phyloP scores from a whole-genome alignment of 2,329 filamentous ascomycete genomes.

The Monosporascus sp. region DNA sequence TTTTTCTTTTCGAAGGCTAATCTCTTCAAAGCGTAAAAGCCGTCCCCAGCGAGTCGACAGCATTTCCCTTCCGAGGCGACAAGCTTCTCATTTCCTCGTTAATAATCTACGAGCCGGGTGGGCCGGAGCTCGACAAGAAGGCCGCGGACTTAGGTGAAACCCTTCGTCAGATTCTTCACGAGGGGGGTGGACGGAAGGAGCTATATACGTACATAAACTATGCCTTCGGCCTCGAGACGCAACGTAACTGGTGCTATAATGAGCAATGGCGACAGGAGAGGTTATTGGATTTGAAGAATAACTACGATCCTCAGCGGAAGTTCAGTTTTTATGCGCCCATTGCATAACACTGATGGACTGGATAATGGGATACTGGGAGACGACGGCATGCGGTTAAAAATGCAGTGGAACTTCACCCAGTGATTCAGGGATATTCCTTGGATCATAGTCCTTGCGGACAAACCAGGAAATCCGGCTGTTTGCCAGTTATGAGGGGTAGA shows the following conservation, averaged over 20 bases:
- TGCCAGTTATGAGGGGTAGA: too few relatives aligned
- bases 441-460: too few relatives aligned
- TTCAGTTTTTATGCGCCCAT: constrained; percentile 26
- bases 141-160: constrained; percentile 22
- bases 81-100: constrained; percentile 13
- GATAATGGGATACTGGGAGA: too few relatives aligned
- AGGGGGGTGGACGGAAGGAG: constrained; percentile 13
- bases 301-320: constrained; percentile 26
- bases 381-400: too few relatives aligned
- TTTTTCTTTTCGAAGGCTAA: constrained; percentile 18
- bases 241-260: constrained; percentile 27
- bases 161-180: constrained; percentile 19
- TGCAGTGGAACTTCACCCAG: too few relatives aligned
- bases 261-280: constrained; percentile 32
- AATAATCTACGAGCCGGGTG: constrained; percentile 23
- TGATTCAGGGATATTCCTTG: too few relatives aligned
- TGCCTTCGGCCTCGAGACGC: constrained; percentile 24
- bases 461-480: too few relatives aligned
- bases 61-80: constrained; percentile 11
- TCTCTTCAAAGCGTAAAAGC: constrained; percentile 12
- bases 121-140: constrained; percentile 14
- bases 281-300: constrained; percentile 28
- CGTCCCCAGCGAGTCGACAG: constrained; percentile 8
- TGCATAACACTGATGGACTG: not conserved
- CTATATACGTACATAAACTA: constrained; percentile 30